These are phyloP conservation scores for Steccherinum ochraceum DNA, from an alignment of 768 basidiomycete genomes.

Conservation along the genomic window DNA sequence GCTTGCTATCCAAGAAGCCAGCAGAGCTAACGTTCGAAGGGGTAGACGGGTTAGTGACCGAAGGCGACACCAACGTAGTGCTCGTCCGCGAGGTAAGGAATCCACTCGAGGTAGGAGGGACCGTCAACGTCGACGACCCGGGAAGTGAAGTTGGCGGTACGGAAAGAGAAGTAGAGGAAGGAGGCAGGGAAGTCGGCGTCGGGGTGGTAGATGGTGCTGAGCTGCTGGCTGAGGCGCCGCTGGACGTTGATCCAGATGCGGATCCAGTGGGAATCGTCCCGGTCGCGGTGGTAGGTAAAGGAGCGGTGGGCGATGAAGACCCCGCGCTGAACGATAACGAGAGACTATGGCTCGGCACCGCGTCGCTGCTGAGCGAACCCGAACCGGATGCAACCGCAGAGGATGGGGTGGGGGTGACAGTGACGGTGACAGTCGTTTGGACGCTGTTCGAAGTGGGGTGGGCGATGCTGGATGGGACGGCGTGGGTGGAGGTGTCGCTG, in stretches of 20 bases:
- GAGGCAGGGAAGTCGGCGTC: background rate
- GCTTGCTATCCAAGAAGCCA: background rate
- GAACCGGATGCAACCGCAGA: background rate
- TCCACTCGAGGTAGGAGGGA: background rate
- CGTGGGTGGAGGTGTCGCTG: conserved; percentile 38
- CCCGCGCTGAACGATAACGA: background rate
- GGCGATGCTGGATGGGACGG: conserved; percentile 31
- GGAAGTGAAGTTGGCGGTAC: background rate
- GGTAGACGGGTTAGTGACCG: background rate
- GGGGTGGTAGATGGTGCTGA: background rate
- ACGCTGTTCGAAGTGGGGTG: conserved; percentile 12
- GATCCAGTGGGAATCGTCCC: background rate
- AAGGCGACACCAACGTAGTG: background rate
- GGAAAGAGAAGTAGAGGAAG: background rate
- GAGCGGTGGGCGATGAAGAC: background rate
- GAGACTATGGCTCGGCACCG: background rate
- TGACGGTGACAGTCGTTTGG: conserved; percentile 28
- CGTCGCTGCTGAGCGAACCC: background rate
- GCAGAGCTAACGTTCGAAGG: background rate
- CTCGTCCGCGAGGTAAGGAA: background rate
- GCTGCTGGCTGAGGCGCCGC: background rate
- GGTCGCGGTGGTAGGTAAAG: background rate
- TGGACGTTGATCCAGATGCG: background rate
- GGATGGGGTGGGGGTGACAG: conserved; percentile 22
- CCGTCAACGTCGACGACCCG: background rate